Evolutionary conservation across 495 filamentous ascomycete genomes (phyloP).

Genomic region (Neohortaea acidophila): DNA sequence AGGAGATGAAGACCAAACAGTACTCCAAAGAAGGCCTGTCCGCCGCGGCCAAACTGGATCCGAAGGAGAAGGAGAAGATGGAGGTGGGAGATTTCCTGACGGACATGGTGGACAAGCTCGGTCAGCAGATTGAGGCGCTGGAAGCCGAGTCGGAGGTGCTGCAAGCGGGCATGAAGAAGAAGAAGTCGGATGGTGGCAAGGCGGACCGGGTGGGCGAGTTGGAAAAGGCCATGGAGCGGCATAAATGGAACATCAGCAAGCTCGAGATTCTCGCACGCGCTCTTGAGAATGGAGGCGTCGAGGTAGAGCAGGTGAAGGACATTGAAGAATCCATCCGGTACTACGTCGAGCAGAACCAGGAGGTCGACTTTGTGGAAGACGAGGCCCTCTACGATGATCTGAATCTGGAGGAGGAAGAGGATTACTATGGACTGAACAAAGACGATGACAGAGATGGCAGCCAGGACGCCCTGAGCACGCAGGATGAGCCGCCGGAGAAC

Average conservation of each 20-base stretch:
- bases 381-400: slow-evolving; percentile 93
- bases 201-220: slow-evolving; percentile 78
- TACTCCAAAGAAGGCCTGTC: slow-evolving; percentile 95
- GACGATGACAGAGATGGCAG: slow-evolving; percentile 83
- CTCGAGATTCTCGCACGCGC: slow-evolving; percentile 80
- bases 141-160: slow-evolving; percentile 83
- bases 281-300: slow-evolving; percentile 82
- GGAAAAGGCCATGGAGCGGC: slow-evolving; percentile 66
- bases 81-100: slow-evolving; percentile 74
- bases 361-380: slow-evolving; percentile 78
- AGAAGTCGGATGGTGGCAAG: slow-evolving; percentile 69
- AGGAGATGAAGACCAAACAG: slow-evolving; percentile 99
- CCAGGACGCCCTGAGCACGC: slow-evolving; percentile 85
- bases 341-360: slow-evolving; percentile 82
- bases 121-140: slow-evolving; percentile 77
- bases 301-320: slow-evolving; percentile 67
- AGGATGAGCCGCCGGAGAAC: slow-evolving; percentile 59
- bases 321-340: slow-evolving; percentile 85
- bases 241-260: slow-evolving; percentile 92
- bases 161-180: slow-evolving; percentile 82
- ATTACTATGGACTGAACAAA: slow-evolving; percentile 62
- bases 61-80: slow-evolving; percentile 81
- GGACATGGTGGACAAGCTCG: slow-evolving; percentile 80
- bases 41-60: slow-evolving; percentile 80
- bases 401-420: slow-evolving; percentile 74